These are phyloP conservation scores for Laguncularia racemosa DNA, from an alignment of 345 rosid genomes.

Conservation along the genomic window DNA sequence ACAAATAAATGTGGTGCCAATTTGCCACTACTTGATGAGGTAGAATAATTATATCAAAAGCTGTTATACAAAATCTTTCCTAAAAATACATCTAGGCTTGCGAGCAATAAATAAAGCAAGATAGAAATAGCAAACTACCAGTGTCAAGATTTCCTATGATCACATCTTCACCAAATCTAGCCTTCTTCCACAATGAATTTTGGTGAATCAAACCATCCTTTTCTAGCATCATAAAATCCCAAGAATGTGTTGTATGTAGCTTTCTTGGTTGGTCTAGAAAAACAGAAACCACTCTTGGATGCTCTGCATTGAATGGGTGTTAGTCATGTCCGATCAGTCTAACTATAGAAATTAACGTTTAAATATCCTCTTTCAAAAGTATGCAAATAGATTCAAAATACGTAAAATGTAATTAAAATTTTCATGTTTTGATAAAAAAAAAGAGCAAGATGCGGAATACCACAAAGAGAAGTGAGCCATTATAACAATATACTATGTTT, in stretches of 20 bases:
- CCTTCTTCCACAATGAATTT: slow-evolving; percentile 31
- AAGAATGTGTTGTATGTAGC: slow-evolving; percentile 49
- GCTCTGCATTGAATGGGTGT: slow-evolving; percentile 20
- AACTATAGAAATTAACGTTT: no score
- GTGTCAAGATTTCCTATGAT: slow-evolving; percentile 55
- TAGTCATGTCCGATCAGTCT: no score
- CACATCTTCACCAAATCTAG: slow-evolving; percentile 37
- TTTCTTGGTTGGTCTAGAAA: slow-evolving; percentile 30
- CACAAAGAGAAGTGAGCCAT: no score
- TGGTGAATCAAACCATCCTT: slow-evolving; percentile 17
- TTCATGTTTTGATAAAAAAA: not conserved
- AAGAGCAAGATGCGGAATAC: not conserved
- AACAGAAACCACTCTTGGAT: slow-evolving; percentile 40
- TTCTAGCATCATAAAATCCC: slow-evolving; percentile 51
- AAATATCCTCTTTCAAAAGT: no score
- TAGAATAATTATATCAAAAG: no score
- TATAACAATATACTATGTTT: no score
- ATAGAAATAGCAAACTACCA: slow-evolving; percentile 22
- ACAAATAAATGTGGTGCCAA: no score
- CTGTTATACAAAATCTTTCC: no score
- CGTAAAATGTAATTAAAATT: not conserved
- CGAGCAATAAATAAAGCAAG: not conserved
- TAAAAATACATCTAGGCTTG: no score
- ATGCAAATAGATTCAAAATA: not conserved
- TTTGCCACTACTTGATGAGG: no score